phyloP scores from a whole-genome alignment of 2,329 filamentous ascomycete genomes.

The Volutella citrinella region DNA sequence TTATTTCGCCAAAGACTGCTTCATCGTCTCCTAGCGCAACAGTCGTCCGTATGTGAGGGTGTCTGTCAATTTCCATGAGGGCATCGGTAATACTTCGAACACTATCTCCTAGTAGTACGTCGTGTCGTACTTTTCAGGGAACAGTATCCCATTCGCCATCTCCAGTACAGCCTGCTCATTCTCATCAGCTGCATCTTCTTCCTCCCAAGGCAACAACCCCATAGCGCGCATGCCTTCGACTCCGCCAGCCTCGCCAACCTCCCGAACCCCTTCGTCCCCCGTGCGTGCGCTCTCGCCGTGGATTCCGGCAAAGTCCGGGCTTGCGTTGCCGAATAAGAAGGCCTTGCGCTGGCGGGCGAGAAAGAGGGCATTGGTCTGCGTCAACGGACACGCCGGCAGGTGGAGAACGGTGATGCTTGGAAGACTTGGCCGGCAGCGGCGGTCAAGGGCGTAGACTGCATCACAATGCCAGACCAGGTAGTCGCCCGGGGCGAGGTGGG shows the following conservation, averaged over 20 bases:
- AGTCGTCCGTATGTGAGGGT: too few relatives aligned
- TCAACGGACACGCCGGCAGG: slow-evolving; percentile 39
- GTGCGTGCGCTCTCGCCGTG: slow-evolving; percentile 32
- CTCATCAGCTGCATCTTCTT: slow-evolving; percentile 31
- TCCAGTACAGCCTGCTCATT: slow-evolving; percentile 32
- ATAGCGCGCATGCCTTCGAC: slow-evolving; percentile 39
- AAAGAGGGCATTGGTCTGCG: slow-evolving; percentile 41
- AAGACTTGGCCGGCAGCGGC: slow-evolving; percentile 17
- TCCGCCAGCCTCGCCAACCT: slow-evolving; percentile 38
- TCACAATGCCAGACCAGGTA: slow-evolving; percentile 76
- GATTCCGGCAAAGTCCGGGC: slow-evolving; percentile 37
- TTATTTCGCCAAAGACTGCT: too few relatives aligned
- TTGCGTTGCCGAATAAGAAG: slow-evolving; percentile 39
- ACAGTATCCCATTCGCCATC: slow-evolving; percentile 39
- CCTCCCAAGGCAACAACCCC: slow-evolving; percentile 40
- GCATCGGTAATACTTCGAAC: slow-evolving; percentile 4
- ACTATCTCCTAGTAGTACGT: slow-evolving; percentile 5
- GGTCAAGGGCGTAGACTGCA: slow-evolving; percentile 68
- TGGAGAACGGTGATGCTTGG: slow-evolving; percentile 33
- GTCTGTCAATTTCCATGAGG: background rate
- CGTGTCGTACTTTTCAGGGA: slow-evolving; percentile 36
- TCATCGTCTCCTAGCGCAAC: too few relatives aligned
- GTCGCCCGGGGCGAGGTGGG: slow-evolving; percentile 66
- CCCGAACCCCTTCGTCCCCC: slow-evolving; percentile 34
- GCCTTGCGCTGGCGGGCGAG: slow-evolving; percentile 40